phyloP scores from a whole-genome alignment of 2,329 filamentous ascomycete species.

The Aspergillus sp. region DNA sequence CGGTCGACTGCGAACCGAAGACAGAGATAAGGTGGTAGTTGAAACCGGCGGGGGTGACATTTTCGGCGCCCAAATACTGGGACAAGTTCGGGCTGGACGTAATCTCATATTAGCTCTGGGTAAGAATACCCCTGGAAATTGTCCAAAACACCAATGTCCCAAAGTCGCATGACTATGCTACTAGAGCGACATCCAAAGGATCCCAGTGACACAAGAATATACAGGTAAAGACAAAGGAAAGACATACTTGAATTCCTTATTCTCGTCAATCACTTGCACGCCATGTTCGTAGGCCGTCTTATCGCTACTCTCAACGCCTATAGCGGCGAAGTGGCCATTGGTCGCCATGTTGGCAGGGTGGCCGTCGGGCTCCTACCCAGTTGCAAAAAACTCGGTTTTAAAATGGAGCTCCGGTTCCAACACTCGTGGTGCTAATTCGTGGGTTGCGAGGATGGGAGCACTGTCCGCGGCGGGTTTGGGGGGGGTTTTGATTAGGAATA shows the following conservation, averaged over 20 bases:
- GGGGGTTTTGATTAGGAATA: conserved; percentile 6
- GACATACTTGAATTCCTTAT: conserved; percentile 92
- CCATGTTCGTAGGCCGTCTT: conserved; percentile 73
- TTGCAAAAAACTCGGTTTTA: not conserved
- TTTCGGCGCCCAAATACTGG: conserved; percentile 75
- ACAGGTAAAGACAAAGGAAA: conserved; percentile 1
- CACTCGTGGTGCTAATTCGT: not conserved
- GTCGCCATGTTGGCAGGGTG: conserved; percentile 35
- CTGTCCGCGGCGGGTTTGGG: not conserved
- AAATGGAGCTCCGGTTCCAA: not conserved
- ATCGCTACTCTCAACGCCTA: conserved; percentile 38
- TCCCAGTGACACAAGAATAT: not conserved
- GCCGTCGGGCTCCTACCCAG: conserved; percentile 7
- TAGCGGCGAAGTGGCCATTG: conserved; percentile 48
- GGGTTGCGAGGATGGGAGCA: not conserved
- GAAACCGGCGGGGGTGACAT: conserved; percentile 86
- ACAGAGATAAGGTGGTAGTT: conserved; percentile 99
- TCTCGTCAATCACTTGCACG: conserved; percentile 93
- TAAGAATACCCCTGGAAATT: not conserved
- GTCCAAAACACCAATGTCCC: not conserved
- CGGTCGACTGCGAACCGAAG: conserved; percentile 97
- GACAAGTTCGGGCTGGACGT: conserved; percentile 67
- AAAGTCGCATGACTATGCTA: not conserved
- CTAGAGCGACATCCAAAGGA: not conserved
- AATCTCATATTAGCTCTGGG: not conserved